Evolutionary conservation across 2,329 filamentous ascomycete species (phyloP).

Genomic region (Ampelomyces quisqualis): DNA sequence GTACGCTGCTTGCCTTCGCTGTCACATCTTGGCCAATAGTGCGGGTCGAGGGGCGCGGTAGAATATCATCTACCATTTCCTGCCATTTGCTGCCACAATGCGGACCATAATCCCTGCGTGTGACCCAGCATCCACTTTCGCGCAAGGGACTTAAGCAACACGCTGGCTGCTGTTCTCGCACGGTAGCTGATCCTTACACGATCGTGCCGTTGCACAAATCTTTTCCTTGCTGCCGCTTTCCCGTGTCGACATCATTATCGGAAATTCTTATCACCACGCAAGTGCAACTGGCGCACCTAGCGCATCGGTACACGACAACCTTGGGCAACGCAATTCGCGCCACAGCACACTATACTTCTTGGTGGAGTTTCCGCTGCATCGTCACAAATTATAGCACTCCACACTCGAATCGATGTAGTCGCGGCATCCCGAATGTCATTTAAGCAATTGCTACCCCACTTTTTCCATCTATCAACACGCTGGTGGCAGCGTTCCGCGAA

Average conservation of each 20-base stretch:
- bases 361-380: constrained; percentile 28
- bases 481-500: constrained; percentile 37
- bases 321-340: constrained; percentile 25
- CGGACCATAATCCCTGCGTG: constrained; percentile 35
- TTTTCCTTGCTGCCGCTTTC: constrained; percentile 3
- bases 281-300: constrained; percentile 26
- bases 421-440: constrained; percentile 20
- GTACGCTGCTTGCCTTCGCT: constrained; percentile 29
- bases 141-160: constrained; percentile 37
- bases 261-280: constrained; percentile 11
- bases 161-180: constrained; percentile 32
- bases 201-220: constrained; percentile 5
- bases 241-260: constrained; percentile 12
- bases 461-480: constrained; percentile 22
- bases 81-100: constrained; percentile 39
- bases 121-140: constrained; percentile 30
- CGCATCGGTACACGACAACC: constrained; percentile 25
- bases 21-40: constrained; percentile 46
- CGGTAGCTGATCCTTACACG: constrained; percentile 23
- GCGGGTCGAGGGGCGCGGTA: constrained; percentile 36
- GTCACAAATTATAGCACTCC: constrained; percentile 35
- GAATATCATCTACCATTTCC: constrained; percentile 40
- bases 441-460: constrained; percentile 22
- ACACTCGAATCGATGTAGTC: constrained; percentile 39
- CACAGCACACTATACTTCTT: constrained; percentile 20